Evolutionary conservation across 306 rosid species (phyloP).

Genomic region (Styphnolobium japonicum): DNA sequence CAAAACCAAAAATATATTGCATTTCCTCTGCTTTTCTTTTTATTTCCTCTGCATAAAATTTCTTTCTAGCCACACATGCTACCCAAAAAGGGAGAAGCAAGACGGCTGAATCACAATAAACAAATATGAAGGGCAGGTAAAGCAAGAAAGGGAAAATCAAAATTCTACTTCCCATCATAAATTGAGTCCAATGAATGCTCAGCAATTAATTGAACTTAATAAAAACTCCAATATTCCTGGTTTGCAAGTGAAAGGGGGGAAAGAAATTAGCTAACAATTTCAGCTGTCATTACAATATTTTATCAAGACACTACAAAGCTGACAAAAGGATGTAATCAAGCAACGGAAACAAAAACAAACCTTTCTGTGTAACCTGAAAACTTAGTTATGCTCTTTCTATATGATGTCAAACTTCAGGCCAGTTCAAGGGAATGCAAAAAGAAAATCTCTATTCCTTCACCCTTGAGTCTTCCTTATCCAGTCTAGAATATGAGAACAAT

Average conservation of each 20-base stretch:
- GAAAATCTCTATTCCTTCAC: conserved; percentile 14
- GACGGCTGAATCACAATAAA: neutral
- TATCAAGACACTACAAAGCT: neutral
- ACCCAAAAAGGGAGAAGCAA: neutral
- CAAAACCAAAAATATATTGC: neutral
- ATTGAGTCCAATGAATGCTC: neutral
- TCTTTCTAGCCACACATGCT: neutral
- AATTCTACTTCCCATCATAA: neutral
- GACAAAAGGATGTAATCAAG: neutral
- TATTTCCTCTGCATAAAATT: neutral
- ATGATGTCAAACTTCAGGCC: conserved; percentile 6
- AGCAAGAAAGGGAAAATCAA: neutral
- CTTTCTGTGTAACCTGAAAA: conserved; percentile 15
- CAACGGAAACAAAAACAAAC: conserved; percentile 11
- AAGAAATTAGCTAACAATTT: neutral
- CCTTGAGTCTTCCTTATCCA: conserved; percentile 62
- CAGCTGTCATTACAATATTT: neutral
- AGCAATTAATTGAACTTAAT: neutral
- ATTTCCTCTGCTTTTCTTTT: neutral
- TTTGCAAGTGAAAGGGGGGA: neutral
- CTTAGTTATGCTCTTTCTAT: neutral
- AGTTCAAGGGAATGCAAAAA: conserved; percentile 21
- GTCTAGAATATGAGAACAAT: conserved; percentile 67
- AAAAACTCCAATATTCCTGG: neutral
- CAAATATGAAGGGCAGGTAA: neutral